Evolutionary conservation across 139 green algal species (phyloP).

Genomic region (Pseudopediastrum boryanum): DNA sequence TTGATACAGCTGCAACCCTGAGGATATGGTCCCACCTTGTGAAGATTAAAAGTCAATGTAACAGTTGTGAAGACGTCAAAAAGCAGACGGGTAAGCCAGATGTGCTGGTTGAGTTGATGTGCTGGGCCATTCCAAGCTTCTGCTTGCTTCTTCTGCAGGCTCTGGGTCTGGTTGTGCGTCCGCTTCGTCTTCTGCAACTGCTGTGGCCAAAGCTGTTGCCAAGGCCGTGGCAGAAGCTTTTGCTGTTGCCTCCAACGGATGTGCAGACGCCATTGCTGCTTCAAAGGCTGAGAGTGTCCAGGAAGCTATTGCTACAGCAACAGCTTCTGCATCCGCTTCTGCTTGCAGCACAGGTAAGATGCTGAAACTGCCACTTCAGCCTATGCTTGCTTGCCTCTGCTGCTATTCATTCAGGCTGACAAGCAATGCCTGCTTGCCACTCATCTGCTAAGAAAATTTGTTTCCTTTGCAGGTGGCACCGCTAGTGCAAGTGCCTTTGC

Average conservation of each 20-base stretch:
- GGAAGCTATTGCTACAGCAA: constrained; percentile 1
- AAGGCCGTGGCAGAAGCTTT: constrained; percentile 10
- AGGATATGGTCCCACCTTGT: too few species aligned
- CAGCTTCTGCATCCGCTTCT: background rate
- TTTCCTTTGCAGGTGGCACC: constrained; percentile 16
- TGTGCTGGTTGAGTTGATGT: background rate
- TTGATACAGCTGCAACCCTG: background rate
- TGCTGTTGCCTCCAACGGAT: constrained; percentile 17
- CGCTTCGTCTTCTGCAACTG: constrained; percentile 5
- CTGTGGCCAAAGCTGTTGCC: constrained; percentile 18
- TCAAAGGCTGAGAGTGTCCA: constrained; percentile 1
- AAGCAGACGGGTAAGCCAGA: background rate
- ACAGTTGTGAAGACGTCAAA: too few species aligned
- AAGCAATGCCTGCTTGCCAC: constrained; percentile 3
- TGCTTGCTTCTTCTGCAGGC: constrained; percentile 19
- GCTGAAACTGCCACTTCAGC: background rate
- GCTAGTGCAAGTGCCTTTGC: background rate
- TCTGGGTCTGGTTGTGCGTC: constrained; percentile 8
- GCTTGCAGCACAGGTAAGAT: constrained; percentile 21
- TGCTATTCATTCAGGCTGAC: background rate
- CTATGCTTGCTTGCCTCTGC: background rate
- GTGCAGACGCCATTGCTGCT: constrained; percentile 5
- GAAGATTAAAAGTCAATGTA: too few species aligned
- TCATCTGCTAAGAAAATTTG: background rate
- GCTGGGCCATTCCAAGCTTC: background rate